Evolutionary conservation across 352 stramenopile genomes (phyloP), one percentile per base, ranked within the genome.

Genomic region (Phytophthora litchii): DNA sequence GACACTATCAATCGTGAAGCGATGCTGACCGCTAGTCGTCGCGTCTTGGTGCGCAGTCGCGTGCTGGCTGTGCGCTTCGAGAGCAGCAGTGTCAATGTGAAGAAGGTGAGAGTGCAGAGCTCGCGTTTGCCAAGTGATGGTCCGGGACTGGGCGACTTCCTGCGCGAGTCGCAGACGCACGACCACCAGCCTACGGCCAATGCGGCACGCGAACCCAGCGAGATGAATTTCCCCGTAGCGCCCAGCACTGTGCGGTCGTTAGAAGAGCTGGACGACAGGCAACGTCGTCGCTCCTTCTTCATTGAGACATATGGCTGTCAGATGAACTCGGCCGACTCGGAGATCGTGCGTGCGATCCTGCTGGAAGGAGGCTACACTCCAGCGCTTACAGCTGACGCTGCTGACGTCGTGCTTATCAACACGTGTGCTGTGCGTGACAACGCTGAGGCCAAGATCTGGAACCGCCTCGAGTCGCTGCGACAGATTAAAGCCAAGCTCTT

Each of bases 341-440:
- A 99, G 67, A 98, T 99, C 74, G 96, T 99, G 38, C 85, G 90
- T 14, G 83, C 91, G 29, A 94, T 99, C 32, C 75, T 99, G 21
- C 60, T 98, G 35, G 74, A 88, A 52, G 40, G 75, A 32, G 74
- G 65, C 25, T 95, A 90, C 72, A 57, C 83, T 10, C 65, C 91
- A 25, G 83, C 86, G 4, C 13, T 57, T 14, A 64, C 79, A 4
- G 76, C 86, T 45, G 82, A 94, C 9, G 71, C 86, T 11, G 95
- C 97, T 29, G 92, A 98, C 65, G 79, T 99, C 4, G 84, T 99
- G 8, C 74, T 99, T 17, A 92, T 98, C 62, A 99, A 99, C 77
- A 99, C 98, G 23, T 99, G 98, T 78, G 97, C 97, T 9, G 97
- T 99, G 66, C 91, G 98, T n/a, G 98, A 99, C 59, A 98, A 99